Evolutionary conservation across 2,329 filamentous ascomycete genomes (phyloP), one percentile per base, ranked within the genome.

Genomic region (Aspergillus jensenii): DNA sequence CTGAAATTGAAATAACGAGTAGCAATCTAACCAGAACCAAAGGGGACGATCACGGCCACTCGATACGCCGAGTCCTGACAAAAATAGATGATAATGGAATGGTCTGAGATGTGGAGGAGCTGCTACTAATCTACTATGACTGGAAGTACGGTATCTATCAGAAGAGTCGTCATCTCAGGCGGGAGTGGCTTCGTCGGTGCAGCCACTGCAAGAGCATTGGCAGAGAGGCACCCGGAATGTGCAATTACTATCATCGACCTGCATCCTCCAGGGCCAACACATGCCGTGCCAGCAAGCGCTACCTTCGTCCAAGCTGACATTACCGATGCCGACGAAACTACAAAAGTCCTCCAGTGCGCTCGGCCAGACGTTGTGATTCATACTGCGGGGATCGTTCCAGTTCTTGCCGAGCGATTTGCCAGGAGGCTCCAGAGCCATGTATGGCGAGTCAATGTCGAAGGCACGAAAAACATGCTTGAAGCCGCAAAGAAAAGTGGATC

Each of bases 331-430:
- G 55, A 61, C 11, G 58, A 71, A 50, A 64, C 76, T 48, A 54
- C 52, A 21, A 58, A 68, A 40, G 70, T 63, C 9, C 76, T 86
- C 50, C 52, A 68, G 12, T 63, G 73, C 52, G 71, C 73, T 8
- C 70, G 67, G 25, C 82, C 83, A 2, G 71, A 80, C 56, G 70
- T 82, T 9, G 77, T 86, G 8, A 72, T 86, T 11, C 84, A 87
- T 56, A 79, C 81, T 0, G 84, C 82, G 3, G 82, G 75, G 6
- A 68, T 78, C 35, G 81, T 71, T n/a, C 79, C 76, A 51, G 62
- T 55, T 37, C 62, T 76, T 35, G 66, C 67, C 41, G 74, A 77
- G 59, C 70, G 74, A 45, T 77, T 74, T 61, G 61, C 65, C 17
- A 67, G 76, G 52, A 65, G 66, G 45, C 53, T 75, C 31, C 69